Base-by-base conservation (phyloP, 805 yeast species). In the Lachancea kluyveri region DNA sequence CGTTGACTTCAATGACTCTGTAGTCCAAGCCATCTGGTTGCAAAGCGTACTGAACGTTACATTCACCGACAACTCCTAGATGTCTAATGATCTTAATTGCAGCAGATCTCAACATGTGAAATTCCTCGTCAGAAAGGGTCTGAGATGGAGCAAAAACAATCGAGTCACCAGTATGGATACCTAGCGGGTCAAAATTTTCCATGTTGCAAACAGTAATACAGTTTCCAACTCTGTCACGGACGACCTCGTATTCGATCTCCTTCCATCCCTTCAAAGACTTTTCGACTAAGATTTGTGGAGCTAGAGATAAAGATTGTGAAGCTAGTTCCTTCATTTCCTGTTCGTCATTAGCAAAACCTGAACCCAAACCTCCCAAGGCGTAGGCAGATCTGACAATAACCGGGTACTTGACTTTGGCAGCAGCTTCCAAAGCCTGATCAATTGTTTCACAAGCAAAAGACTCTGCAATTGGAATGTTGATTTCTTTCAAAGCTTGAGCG, bases 131-230 rank as follows among this genome's bases (percentile, higher is more conserved):
- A 22, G 95, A 82, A 51, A 90, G 68, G 24, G 98, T 90, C 65
- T 90, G 98, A 25, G 96, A 87, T 30, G 98, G 98, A 34, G 98
- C 98, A 54, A 92, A 96, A 30, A 90, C 98, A 51, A 90, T 92
- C 24, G 98, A 92, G 62, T 90, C 98, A 68, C 98, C 98, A 35
- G 98, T 90, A 66, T 90, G 98, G 52, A 90, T 82, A 49, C 98
- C 98, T 48, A 90, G 74, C 26, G 98, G 98, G 64, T 90, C 98
- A 50, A 90, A 90, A 69, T 90, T 90, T 67, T 90, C 98, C 98
- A 90, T 90, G 65, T 90, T 90, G 72, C 98, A 90, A 33, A 90
- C 98, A 26, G 98, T 90, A 59, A 90, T 90, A 73, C 98, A 90
- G 74, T 90, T 90, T 46, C 81, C 96, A 35, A 82, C 92, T 43